phyloP scores from a whole-genome alignment of 2,329 filamentous ascomycete genomes.

The Pseudogymnoascus sp. region DNA sequence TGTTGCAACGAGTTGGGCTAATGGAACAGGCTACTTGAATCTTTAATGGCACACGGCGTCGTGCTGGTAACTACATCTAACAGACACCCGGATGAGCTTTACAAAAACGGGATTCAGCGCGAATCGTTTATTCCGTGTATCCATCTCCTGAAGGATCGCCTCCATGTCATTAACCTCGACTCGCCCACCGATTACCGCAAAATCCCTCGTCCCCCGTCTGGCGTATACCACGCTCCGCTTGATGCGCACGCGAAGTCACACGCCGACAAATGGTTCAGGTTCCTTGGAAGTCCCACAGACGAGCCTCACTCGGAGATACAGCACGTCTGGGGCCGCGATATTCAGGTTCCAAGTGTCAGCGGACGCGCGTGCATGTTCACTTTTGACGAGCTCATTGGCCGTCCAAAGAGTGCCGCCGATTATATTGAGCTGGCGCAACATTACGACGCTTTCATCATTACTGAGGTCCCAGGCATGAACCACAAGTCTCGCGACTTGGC shows the following conservation, averaged over 20 bases:
- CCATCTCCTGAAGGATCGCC: slow-evolving; percentile 72
- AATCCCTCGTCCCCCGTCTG: slow-evolving; percentile 84
- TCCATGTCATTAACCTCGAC: slow-evolving; percentile 90
- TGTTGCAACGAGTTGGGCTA: slow-evolving; percentile 4
- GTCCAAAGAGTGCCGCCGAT: slow-evolving; percentile 85
- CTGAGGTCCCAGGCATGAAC: slow-evolving; percentile 87
- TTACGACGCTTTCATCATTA: slow-evolving; percentile 90
- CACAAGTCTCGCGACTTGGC: slow-evolving; percentile 79
- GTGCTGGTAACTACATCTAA: slow-evolving; percentile 95
- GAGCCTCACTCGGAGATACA: slow-evolving; percentile 70
- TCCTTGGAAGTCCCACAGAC: slow-evolving; percentile 77
- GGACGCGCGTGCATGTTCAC: slow-evolving; percentile 85
- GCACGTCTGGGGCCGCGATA: slow-evolving; percentile 85
- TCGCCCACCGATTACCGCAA: slow-evolving; percentile 96
- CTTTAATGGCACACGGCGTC: slow-evolving; percentile 92
- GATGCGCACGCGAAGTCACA: slow-evolving; percentile 70
- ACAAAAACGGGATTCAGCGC: slow-evolving; percentile 96
- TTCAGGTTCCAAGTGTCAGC: slow-evolving; percentile 78
- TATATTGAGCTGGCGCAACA: slow-evolving; percentile 85
- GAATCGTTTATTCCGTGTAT: slow-evolving; percentile 95
- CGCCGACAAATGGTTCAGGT: slow-evolving; percentile 91
- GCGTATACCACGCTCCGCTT: slow-evolving; percentile 87
- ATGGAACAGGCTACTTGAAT: slow-evolving; percentile 61
- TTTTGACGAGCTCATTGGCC: slow-evolving; percentile 84
- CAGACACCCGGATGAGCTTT: slow-evolving; percentile 89